Evolutionary conservation across 2,329 filamentous ascomycete species (phyloP).

Genomic region (Penicillium sp.): DNA sequence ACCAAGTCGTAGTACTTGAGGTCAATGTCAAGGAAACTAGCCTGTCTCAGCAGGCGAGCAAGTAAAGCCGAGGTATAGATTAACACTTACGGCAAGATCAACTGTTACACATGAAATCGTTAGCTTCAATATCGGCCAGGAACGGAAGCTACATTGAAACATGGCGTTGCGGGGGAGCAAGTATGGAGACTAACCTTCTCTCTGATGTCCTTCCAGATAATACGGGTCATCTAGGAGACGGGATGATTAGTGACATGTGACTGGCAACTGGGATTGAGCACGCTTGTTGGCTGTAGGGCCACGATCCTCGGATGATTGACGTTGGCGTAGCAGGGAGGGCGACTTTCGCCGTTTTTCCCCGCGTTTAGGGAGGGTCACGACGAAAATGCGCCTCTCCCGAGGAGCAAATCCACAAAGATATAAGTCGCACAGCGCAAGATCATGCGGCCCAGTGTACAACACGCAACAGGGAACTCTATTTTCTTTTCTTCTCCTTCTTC

Average conservation of each 20-base stretch:
- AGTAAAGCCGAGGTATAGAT: constrained; percentile 2
- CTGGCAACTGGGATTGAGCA: not conserved
- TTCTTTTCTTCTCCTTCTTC: not conserved
- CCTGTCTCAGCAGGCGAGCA: constrained; percentile 26
- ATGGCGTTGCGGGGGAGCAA: constrained; percentile 10
- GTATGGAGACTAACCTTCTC: constrained; percentile 67
- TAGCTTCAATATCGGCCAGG: constrained; percentile 16
- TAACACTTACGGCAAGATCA: constrained; percentile 74
- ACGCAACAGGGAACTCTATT: constrained; percentile 8
- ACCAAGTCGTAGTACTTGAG: constrained; percentile 95
- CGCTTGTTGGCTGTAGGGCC: constrained; percentile 16
- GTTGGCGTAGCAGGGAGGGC: constrained; percentile 25
- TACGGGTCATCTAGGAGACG: constrained; percentile 84
- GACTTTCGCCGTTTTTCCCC: constrained; percentile 39
- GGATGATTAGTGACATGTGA: constrained; percentile 25
- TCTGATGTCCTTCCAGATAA: constrained; percentile 99
- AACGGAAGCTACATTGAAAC: constrained; percentile 19
- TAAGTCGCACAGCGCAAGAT: constrained; percentile 17
- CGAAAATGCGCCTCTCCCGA: constrained; percentile 32
- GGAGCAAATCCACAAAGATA: constrained; percentile 21
- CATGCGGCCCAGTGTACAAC: constrained; percentile 10
- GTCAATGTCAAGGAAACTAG: constrained; percentile 86
- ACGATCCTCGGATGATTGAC: constrained; percentile 29
- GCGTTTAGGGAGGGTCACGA: constrained; percentile 30
- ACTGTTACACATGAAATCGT: constrained; percentile 49